Evolutionary conservation across 2,329 filamentous ascomycete species (phyloP).

Genomic region (Celoporthe dispersa): DNA sequence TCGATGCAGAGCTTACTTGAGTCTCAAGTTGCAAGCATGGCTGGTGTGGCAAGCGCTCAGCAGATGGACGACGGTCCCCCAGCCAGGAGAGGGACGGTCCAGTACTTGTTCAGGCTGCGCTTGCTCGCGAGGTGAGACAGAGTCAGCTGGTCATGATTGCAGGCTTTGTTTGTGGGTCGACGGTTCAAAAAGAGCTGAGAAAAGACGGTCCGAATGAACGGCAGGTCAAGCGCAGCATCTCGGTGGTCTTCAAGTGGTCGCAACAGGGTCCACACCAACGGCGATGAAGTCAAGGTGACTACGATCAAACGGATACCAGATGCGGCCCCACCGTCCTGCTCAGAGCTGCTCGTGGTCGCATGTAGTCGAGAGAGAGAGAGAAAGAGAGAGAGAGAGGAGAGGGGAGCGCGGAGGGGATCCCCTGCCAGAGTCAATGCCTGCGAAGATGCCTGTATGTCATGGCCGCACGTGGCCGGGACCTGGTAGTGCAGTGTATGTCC

Average conservation of each 20-base stretch:
- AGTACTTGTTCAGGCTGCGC: slow-evolving; percentile 8
- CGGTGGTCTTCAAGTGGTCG: slow-evolving; percentile 16
- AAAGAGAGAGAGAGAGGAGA: background rate
- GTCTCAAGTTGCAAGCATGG: slow-evolving; percentile 26
- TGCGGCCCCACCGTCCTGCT: slow-evolving; percentile 15
- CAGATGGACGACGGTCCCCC: slow-evolving; percentile 9
- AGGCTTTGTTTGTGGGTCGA: slow-evolving; percentile 5
- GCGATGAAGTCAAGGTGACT: slow-evolving; percentile 25
- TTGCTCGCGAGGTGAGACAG: slow-evolving; percentile 10
- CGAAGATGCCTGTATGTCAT: slow-evolving; percentile 11
- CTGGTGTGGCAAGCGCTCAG: slow-evolving; percentile 15
- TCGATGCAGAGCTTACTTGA: slow-evolving; percentile 29
- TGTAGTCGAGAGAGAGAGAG: slow-evolving; percentile 17
- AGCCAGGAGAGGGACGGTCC: background rate
- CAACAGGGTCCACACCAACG: slow-evolving; percentile 6
- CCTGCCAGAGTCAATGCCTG: slow-evolving; percentile 18
- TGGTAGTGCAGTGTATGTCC: slow-evolving; percentile 8
- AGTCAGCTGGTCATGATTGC: slow-evolving; percentile 21
- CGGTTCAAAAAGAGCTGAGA: slow-evolving; percentile 5
- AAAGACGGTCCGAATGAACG: slow-evolving; percentile 8
- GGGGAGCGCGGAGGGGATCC: too few species aligned
- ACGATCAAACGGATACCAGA: slow-evolving; percentile 26
- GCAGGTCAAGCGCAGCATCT: slow-evolving; percentile 24
- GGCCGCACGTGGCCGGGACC: slow-evolving; percentile 13
- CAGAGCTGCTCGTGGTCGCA: slow-evolving; percentile 17